Base-by-base conservation (phyloP, 306 rosid genomes). In the Mimosa bimucronata region DNA sequence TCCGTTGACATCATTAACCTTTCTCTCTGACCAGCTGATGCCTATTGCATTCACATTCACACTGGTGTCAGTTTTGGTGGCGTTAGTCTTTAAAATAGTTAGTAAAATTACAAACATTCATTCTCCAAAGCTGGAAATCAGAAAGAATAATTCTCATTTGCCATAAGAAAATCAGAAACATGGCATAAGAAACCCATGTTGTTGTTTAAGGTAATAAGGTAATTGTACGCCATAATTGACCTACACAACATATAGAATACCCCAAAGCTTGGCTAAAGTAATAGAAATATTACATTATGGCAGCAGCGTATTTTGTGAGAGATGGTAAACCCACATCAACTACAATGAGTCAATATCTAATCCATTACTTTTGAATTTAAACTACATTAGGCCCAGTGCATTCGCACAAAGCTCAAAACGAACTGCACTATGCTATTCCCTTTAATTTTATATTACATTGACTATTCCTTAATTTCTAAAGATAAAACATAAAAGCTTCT, bases 21-120 rank as follows among this genome's bases (percentile, higher is more conserved):
- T 55, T 85, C 8, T 81, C 90, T 92, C 84, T 95, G 98, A 83
- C 91, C 98, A 80, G 94, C 87, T 46, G 98, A 92, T 87, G 91
- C 97, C 98, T 95, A 80, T 52, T 76, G 79, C 15, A 85, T 34
- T 34, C 75, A 83, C 78, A 83, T 76, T 34, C 80, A 55, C 48
- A 67, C 79, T 71, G 71, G 50, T n/a, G 79, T 81, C 76, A 91
- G 64, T 61, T 55, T 45, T 41, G 9, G 40, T 26, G 30, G 66
- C 10, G 25, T 66, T 34, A 28, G 71, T 48, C 30, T 48, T 74
- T 29, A 77, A 73, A 65, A 79, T 34, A 34, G 77, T 52, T 2
- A 76, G 19, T 41, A 30, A 71, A 85, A 45, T 41, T n/a, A 34
- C 3, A 34, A 34, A 34, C 38, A 34, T 3, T 34, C 5, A 3